Evolutionary conservation across 2,329 filamentous ascomycete species (phyloP), one percentile per base, ranked within the genome.

Genomic region (Erysiphe neolycopersici): DNA sequence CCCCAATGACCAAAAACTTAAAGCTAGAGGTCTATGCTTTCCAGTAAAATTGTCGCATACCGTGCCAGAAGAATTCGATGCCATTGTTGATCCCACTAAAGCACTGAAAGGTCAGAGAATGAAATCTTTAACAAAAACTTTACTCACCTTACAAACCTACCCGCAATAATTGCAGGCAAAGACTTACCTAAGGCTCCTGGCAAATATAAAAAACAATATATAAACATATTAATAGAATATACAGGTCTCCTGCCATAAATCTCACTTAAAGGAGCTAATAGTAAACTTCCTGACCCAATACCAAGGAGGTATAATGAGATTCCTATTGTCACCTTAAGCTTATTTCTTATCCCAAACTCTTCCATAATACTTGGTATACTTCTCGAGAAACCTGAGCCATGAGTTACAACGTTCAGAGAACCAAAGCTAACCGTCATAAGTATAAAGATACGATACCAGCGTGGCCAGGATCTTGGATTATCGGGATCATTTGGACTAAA

Each of bases 1-100:
- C 0, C 82, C 84, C 44, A 93, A 73, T 47, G 68, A 72, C 74
- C 83, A 93, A 31, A 92, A 65, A 4, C 75, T 81, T 59, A 93
- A 82, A 37, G 77, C 77, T n/a, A 89, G 61, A 2, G 82, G 81
- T 14, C 85, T 73, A 53, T 79, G 73, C 41, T 91, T 73, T 39
- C 87, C 80, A 13, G 69, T 67, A n/a, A 81, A 74, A 42, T 93
- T 76, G 57, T 94, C 85, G 26, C 79, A 75, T 11, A 93, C 70
- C 8, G 76, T 82, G 2, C 84, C 85, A 0, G 84, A 82, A 1
- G 78, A 73, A 55, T 91, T 92, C 12, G 75, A 73, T 22, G 93
- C 75, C 71, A 91, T 79, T 37, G 79, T 81, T 5, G 80, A 71
- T 3, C 81, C 79, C 43, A 76, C 81, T 44, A 83, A 59, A 8